Base-by-base conservation (phyloP, 257 asterid species). In the Ajuga chamaepitys region DNA sequence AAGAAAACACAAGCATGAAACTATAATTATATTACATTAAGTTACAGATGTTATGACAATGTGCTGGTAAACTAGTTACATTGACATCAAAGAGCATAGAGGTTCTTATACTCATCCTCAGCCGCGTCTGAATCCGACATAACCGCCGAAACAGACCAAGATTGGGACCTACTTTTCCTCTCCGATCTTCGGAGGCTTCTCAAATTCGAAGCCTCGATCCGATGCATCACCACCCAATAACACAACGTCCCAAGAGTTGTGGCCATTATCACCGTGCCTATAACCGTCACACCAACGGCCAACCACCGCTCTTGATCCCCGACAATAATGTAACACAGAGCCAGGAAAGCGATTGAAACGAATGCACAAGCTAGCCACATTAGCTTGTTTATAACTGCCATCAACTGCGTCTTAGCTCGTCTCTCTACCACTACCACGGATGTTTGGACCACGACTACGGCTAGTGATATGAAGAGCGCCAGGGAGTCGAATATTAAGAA, bases 291-390 rank as follows among this genome's bases (percentile, higher is more conserved):
- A 41, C 76, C 87, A n/a, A 82, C 41, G 0, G 95, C 93, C 73
- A 86, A 47, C 94, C 84, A 75, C 76, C 67, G 66, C 47, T 80
- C 86, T 1, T 73, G n/a, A 2, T 85, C 69, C 11, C 97, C 97
- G 5, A 83, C 89, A 9, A 85, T 47, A 5, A 89, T 76, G 62
- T 80, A 86, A n/a, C 86, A 80, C 60, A 82, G 17, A 0, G 95
- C 83, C 12, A 84, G 85, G 62, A 81, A 88, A 0, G 95, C 90
- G 4, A 85, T 74, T 0, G 95, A 86, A 9, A 85, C 74, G 16
- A 79, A 86, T 0, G 83, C 75, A 51, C 94, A 86, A 3, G 97
- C 97, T 66, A 89, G 62, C 97, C 93, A 86, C 97, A 89, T 86
- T 20, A 89, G 82, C 82, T 86, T 88, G 80, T 88, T 88, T 12